Percentiles rank a stretch among this genome's conserved stretches.
Evolutionary conservation across 225 moss, liverwort and hornwort species (phyloP).

Genomic region (Anthoceros angustus): DNA sequence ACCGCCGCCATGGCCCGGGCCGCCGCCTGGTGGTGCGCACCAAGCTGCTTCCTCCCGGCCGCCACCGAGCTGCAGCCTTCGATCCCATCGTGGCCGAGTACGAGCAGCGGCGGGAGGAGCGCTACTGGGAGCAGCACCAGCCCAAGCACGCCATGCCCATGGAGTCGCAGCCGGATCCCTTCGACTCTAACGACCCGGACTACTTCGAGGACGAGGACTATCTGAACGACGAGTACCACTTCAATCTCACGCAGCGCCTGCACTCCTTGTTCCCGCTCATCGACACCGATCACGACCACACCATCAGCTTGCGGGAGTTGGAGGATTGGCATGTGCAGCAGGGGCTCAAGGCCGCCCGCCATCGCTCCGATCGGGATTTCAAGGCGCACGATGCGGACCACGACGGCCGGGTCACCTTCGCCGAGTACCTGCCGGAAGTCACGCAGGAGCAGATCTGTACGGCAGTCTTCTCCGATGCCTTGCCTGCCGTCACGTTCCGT

Average conservation of each 20-base stretch:
- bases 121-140: slow-evolving; percentile 55
- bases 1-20: slow-evolving; percentile 39
- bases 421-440: slow-evolving; percentile 52
- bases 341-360: slow-evolving; percentile 36
- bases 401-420: slow-evolving; percentile 47
- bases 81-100: slow-evolving; percentile 53
- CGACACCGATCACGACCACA: slow-evolving; percentile 40
- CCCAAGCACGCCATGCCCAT: slow-evolving; percentile 20
- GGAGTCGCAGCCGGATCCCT: slow-evolving; percentile 20
- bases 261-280: slow-evolving; percentile 47
- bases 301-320: slow-evolving; percentile 47
- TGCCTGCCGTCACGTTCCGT: too few species aligned
- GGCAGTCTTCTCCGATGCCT: neutral
- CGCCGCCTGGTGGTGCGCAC: slow-evolving; percentile 26
- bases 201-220: slow-evolving; percentile 36
- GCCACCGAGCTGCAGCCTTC: slow-evolving; percentile 41
- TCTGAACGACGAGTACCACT: slow-evolving; percentile 43
- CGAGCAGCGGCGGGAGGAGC: slow-evolving; percentile 49
- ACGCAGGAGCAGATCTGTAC: slow-evolving; percentile 28
- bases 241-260: slow-evolving; percentile 55
- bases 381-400: slow-evolving; percentile 42
- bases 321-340: slow-evolving; percentile 52
- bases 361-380: slow-evolving; percentile 51
- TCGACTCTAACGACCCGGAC: slow-evolving; percentile 5
- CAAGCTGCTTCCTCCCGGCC: slow-evolving; percentile 13